Conservation (phyloP, 148 eudicot species). For the Persicaria maculosa region DNA sequence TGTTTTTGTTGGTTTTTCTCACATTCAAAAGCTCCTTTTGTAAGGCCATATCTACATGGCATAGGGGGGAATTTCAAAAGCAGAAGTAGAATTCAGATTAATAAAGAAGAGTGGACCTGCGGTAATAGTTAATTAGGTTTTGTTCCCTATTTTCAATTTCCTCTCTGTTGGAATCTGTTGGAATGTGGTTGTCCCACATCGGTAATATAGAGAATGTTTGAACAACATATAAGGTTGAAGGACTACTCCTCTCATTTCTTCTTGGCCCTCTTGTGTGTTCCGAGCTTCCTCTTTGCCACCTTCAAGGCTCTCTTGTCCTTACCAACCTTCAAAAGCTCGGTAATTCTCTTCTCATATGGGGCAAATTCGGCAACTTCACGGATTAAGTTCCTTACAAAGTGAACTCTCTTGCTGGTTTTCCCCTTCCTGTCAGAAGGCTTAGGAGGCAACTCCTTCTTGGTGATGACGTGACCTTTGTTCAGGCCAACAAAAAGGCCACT, state of each 20-base stretch:
- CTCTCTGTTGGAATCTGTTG: too few species aligned
- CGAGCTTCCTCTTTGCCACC: constrained; percentile 52
- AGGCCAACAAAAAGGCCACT: constrained; percentile 39
- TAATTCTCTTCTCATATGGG: constrained; percentile 40
- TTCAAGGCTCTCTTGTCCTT: constrained; percentile 53
- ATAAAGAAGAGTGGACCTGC: too few species aligned
- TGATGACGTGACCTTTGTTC: constrained; percentile 38
- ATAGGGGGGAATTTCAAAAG: too few species aligned
- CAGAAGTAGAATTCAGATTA: too few species aligned
- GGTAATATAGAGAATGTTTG: too few species aligned
- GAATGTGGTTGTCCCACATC: too few species aligned
- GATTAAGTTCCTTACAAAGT: constrained; percentile 31
- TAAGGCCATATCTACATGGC: too few species aligned
- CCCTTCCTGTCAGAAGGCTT: constrained; percentile 43
- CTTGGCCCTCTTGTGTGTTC: constrained; percentile 60
- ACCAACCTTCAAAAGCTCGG: constrained; percentile 48
- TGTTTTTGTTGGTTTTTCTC: too few species aligned
- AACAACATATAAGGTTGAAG: too few species aligned
- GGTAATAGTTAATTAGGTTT: too few species aligned
- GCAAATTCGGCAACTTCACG: constrained; percentile 39
- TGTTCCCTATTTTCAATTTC: too few species aligned
- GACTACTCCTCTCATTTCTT: constrained; percentile 55
- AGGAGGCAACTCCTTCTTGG: constrained; percentile 34
- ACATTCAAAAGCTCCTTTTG: too few species aligned
- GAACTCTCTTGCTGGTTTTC: constrained; percentile 40